Conservation (phyloP, 1,284 basidiomycete genomes). For the Cutaneotrichosporon dermatis region DNA sequence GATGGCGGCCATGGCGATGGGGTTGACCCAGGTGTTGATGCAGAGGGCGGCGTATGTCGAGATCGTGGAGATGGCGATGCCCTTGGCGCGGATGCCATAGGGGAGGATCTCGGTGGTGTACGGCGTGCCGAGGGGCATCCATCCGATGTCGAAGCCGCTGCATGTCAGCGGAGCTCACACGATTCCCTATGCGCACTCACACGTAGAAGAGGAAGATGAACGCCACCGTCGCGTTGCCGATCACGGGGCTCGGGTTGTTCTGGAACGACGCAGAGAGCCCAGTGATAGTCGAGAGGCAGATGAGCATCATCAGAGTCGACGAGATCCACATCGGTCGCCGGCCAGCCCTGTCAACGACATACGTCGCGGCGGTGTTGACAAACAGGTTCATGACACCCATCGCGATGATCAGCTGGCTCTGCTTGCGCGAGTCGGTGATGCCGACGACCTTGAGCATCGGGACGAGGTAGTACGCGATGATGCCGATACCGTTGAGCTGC, state of each 20-base stretch:
- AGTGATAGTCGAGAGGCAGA: conserved; percentile 15
- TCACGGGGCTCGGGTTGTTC: conserved; percentile 4
- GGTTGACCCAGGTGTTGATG: conserved; percentile 24
- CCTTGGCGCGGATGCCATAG: conserved; percentile 18
- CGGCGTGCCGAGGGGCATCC: conserved; percentile 11
- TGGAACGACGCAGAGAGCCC: conserved; percentile 4
- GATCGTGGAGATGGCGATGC: conserved; percentile 8
- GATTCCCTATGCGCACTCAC: no score
- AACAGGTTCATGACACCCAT: conserved; percentile 17
- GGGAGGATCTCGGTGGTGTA: conserved; percentile 21
- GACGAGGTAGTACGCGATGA: conserved; percentile 19
- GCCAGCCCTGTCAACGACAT: conserved; percentile 12
- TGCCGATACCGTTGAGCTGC: conserved; percentile 11
- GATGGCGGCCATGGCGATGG: conserved; percentile 22
- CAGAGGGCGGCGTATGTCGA: conserved; percentile 3
- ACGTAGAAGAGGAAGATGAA: conserved; percentile 21
- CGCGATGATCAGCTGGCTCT: conserved; percentile 12
- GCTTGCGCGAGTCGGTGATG: conserved; percentile 9
- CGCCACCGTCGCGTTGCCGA: conserved; percentile 14
- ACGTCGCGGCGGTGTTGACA: background rate
- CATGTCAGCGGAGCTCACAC: no score
- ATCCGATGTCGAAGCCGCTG: conserved; percentile 9
- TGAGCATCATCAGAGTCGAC: conserved; percentile 21
- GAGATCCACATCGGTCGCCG: conserved; percentile 17
- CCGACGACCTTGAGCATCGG: conserved; percentile 18